Evolutionary conservation across 257 asterid genomes (phyloP).

Genomic region (Gardenia jasminoides): DNA sequence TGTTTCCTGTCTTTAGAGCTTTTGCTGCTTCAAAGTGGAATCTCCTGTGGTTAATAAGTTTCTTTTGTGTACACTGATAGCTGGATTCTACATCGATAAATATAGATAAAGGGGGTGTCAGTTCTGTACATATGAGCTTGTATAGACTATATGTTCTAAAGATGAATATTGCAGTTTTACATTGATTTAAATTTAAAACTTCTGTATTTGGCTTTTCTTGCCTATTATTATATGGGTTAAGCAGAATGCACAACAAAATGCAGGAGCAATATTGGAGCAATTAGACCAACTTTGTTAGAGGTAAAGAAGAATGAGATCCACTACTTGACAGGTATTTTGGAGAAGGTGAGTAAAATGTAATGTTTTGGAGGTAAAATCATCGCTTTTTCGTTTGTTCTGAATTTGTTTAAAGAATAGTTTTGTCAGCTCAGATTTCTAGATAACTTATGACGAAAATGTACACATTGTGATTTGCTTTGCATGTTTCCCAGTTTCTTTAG

Average conservation of each 20-base stretch:
- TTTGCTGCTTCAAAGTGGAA: background rate
- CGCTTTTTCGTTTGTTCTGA: background rate
- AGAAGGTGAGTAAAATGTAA: conserved; percentile 40
- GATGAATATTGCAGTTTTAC: background rate
- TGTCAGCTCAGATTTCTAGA: background rate
- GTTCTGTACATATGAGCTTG: background rate
- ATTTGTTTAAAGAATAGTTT: background rate
- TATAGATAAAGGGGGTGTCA: background rate
- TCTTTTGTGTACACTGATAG: background rate
- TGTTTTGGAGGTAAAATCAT: background rate
- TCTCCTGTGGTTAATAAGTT: background rate
- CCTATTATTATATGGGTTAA: background rate
- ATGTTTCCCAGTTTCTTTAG: background rate
- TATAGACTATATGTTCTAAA: no score
- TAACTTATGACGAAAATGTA: background rate
- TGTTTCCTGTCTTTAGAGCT: background rate
- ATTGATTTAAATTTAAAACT: no score
- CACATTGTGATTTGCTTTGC: no score
- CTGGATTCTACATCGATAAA: background rate
- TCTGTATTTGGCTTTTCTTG: background rate
- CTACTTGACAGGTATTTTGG: conserved; percentile 47
- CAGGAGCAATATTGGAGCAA: conserved; percentile 69
- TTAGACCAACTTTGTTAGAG: conserved; percentile 39
- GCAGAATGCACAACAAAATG: conserved; percentile 22
- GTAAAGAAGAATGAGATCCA: conserved; percentile 56